Evolutionary conservation across 148 eudicot genomes (phyloP).

Genomic region (Rhododendron griersonianum): DNA sequence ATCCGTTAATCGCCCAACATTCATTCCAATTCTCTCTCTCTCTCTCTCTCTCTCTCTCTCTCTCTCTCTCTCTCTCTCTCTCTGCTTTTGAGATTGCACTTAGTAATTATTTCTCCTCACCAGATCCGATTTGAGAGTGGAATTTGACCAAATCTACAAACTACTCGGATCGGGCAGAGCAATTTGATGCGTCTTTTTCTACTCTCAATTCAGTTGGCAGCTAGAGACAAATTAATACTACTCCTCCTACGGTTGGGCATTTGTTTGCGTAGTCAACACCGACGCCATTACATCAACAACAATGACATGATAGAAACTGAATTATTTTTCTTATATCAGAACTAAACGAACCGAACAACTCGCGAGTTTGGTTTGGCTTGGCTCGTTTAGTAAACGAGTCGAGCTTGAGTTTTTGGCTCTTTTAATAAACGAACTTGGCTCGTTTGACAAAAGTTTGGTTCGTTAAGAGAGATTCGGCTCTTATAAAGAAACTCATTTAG

Average conservation of each 20-base stretch:
- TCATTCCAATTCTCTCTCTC: too few species aligned
- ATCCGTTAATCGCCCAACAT: background rate
- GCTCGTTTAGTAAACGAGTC: too few species aligned
- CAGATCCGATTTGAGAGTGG: background rate
- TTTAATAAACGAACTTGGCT: too few species aligned
- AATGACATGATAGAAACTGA: too few species aligned
- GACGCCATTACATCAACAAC: background rate
- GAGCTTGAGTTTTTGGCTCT: too few species aligned
- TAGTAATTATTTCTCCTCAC: background rate
- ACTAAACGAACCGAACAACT: too few species aligned
- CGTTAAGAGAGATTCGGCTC: too few species aligned
- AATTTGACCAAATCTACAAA: background rate
- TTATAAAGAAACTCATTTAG: too few species aligned
- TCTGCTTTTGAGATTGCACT: background rate
- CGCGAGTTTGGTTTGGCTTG: too few species aligned
- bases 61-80: background rate
- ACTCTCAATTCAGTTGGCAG: background rate
- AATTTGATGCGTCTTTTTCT: background rate
- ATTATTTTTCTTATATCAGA: too few species aligned
- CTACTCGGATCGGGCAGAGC: constrained; percentile 2
- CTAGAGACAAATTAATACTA: background rate
- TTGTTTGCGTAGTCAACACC: constrained; percentile 7
- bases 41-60: background rate
- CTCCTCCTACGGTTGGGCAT: background rate
- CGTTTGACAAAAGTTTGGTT: too few species aligned